Conservation (phyloP, 805 yeast species). For the Ogataea thermomethanolica region DNA sequence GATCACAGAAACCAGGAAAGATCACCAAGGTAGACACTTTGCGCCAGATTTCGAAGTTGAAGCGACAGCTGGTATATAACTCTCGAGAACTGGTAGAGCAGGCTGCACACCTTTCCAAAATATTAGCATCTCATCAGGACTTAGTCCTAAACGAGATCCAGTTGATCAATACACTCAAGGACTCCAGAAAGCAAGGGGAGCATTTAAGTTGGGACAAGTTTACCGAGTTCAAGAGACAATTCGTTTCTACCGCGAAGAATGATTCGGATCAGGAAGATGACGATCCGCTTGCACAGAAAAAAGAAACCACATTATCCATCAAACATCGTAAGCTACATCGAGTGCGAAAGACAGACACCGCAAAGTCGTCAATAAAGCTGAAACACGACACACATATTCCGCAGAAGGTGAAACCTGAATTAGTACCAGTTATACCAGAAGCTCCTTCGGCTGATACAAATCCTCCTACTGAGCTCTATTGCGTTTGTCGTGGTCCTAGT, state of each 20-base stretch:
- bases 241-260: conserved; percentile 4
- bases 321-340: background rate
- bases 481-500: conserved; percentile 51
- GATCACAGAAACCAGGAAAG: conserved; percentile 1
- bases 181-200: conserved; percentile 14
- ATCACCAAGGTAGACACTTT: conserved; percentile 1
- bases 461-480: conserved; percentile 33
- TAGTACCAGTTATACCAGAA: conserved; percentile 6
- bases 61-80: conserved; percentile 16
- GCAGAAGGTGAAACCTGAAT: background rate
- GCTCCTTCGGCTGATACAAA: conserved; percentile 14
- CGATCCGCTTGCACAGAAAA: conserved; percentile 6
- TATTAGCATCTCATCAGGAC: conserved; percentile 23
- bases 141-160: conserved; percentile 25
- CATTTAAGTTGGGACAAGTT: conserved; percentile 25
- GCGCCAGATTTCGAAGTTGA: conserved; percentile 4
- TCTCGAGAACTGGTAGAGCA: conserved; percentile 27
- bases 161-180: conserved; percentile 21
- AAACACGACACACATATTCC: background rate
- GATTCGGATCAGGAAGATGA: conserved; percentile 6
- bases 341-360: background rate
- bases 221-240: conserved; percentile 22
- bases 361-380: background rate
- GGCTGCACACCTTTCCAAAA: conserved; percentile 20
- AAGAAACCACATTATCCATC: too few species aligned